Evolutionary conservation across 2,329 filamentous ascomycete genomes (phyloP), one percentile per base, ranked within the genome.

Genomic region (Apiospora arundinis): DNA sequence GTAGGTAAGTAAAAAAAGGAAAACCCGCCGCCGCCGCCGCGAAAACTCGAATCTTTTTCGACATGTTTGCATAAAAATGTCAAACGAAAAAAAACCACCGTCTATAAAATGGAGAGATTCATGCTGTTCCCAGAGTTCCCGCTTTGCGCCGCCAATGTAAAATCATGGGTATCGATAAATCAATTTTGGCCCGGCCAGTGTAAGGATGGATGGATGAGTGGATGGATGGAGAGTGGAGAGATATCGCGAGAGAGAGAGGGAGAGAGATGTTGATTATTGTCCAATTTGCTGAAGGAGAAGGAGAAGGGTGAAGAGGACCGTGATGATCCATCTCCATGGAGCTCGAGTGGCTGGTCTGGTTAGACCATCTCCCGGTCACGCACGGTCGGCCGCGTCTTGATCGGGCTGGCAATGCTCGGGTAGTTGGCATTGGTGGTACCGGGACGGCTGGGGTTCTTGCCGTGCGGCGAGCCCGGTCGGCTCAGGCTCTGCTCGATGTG

Each of bases 401-500:
- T 23, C 32, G 56, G 56, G 3, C 56, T 63, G 3, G 56, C 32
- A 32, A 63, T 40, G 56, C 56, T 63, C 28, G 56, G 56, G 32
- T 63, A 63, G 32, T 63, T n/a, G 32, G 56, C 56, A n/a, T 63
- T 63, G 8, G 56, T 63, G 8, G 56, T 63, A 7, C 56, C 56
- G 32, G 56, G 56, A 8, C 56, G 3, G 18, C 56, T 63, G n/a
- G 23, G 23, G 32, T 32, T 63, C 32, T n/a, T 63, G 56, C 14
- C 18, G 32, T 63, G 56, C 18, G 56, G 18, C 7, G 56, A 63
- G 56, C 56, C 56, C 8, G 56, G 56, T 0, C 56, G 18, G 32
- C 56, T 63, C 56, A 63, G 32, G 56, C 56, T 63, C 56, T 63
- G 32, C 56, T 63, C 56, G 16, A 40, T 16, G 56, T 63, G 56